These are phyloP conservation scores for Sporothrix brasiliensis DNA, from an alignment of 2,329 filamentous ascomycete genomes.

Conservation along the genomic window DNA sequence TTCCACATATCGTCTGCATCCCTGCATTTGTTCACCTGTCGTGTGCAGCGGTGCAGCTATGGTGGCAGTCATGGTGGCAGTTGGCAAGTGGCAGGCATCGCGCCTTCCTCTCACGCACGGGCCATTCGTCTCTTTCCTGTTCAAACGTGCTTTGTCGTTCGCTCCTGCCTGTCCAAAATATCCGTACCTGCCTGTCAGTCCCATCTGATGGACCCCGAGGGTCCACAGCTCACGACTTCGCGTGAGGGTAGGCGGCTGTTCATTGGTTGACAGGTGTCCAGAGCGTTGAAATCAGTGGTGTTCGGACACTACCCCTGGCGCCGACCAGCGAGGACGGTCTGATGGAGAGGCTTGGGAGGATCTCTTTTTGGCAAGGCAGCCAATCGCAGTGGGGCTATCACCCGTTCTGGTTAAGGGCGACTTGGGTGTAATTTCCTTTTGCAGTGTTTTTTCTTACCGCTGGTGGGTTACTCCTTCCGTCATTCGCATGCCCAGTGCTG, in stretches of 20 bases:
- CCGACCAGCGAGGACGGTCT: conserved; percentile 17
- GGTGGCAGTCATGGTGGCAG: conserved; percentile 8
- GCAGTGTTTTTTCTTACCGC: background rate
- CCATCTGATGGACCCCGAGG: background rate
- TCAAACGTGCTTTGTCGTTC: background rate
- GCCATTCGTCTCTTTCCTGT: background rate
- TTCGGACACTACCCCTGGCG: conserved; percentile 23
- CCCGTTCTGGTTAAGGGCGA: conserved; percentile 28
- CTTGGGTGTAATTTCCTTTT: conserved; percentile 32
- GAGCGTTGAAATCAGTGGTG: background rate
- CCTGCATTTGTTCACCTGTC: conserved; percentile 9
- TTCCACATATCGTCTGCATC: background rate
- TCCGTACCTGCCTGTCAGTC: background rate
- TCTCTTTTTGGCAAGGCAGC: conserved; percentile 4
- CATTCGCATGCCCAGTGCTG: conserved; percentile 18
- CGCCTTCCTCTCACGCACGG: conserved; percentile 18
- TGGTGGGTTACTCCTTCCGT: conserved; percentile 13
- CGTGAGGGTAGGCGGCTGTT: background rate
- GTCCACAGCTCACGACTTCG: background rate
- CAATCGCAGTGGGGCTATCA: background rate
- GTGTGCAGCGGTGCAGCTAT: background rate
- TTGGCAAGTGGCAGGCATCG: background rate
- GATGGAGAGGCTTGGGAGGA: conserved; percentile 5
- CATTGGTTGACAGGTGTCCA: conserved; percentile 27
- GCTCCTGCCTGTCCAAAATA: conserved; percentile 8